Evolutionary conservation across 2,329 filamentous ascomycete species (phyloP).

Genomic region (Emergomyces orientalis): DNA sequence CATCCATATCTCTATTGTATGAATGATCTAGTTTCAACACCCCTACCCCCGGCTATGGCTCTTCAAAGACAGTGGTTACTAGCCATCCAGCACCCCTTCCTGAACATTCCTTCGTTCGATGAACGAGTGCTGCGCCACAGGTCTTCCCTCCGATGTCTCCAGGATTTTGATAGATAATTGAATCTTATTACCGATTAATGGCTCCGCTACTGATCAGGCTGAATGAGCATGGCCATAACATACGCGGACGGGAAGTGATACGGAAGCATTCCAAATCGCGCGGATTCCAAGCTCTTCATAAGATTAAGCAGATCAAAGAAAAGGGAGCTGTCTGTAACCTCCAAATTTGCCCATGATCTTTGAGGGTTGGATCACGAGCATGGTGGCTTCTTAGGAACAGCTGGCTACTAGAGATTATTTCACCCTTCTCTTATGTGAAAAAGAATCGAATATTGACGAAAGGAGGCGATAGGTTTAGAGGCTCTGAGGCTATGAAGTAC

Average conservation of each 20-base stretch:
- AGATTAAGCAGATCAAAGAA: too few species aligned
- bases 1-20: slow-evolving; percentile 53
- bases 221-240: slow-evolving; percentile 21
- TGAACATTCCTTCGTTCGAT: slow-evolving; percentile 22
- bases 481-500: too few species aligned
- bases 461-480: too few species aligned
- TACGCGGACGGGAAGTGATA: slow-evolving; percentile 42
- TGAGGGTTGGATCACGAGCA: too few species aligned
- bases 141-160: too few species aligned
- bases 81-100: slow-evolving; percentile 56
- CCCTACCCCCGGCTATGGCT: slow-evolving; percentile 52
- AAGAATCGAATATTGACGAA: too few species aligned
- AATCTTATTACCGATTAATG: slow-evolving; percentile 37
- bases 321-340: too few species aligned
- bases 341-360: too few species aligned
- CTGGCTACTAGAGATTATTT: slow-evolving; percentile 44
- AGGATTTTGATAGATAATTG: slow-evolving; percentile 54
- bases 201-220: slow-evolving; percentile 41
- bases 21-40: slow-evolving; percentile 60
- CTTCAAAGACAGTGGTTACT: slow-evolving; percentile 61
- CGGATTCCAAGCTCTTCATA: slow-evolving; percentile 38
- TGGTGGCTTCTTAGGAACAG: too few species aligned
- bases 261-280: slow-evolving; percentile 60
- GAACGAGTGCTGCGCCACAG: too few species aligned
- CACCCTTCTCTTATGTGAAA: slow-evolving; percentile 18